Base-by-base conservation (phyloP, 345 rosid species). In the Turnera subulata region DNA sequence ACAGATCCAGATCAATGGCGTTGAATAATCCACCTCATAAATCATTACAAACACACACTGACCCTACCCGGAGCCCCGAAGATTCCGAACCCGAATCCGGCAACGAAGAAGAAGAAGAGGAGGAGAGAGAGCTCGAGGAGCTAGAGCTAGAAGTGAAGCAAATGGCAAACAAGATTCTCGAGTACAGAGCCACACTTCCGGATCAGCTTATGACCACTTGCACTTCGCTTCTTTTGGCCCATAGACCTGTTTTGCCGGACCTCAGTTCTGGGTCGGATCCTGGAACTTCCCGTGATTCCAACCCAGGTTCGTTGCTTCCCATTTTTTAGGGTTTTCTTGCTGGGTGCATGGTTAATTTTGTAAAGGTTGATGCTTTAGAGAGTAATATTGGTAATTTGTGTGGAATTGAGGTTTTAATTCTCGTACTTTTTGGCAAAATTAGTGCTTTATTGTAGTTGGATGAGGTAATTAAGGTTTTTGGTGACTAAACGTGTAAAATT, bases 121-220 rank as follows among this genome's bases (percentile, higher is more conserved):
- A 55, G 5, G 80, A 62, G 49, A 67, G 49, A 51, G 91, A 86
- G 48, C 40, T 85, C 59, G 84, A 80, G 72, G 54, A 73, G 60
- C 56, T 86, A 71, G 90, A 79, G 77, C 48, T 63, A 10, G 90
- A 84, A 50, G 78, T 84, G 69, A 70, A 49, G 73, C 72, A 76
- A 56, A 73, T 88, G 90, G 90, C 83, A 10, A 67, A 66, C 63
- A 85, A 74, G 76, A 75, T 91, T 39, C 67, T 75, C 16, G 82
- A 84, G 13, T 84, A 71, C 76, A 73, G 94, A 61, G 59, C 76
- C 60, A 77, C 78, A 57, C 77, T 88, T 37, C 95, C 95, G 24
- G 88, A 79, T 49, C 78, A 79, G 70, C 83, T 91, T 46, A 79
- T 65, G 59, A 50, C 62, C 50, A 70, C 89, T 2, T 71, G 82